Evolutionary conservation across 306 rosid genomes (phyloP), one percentile per base, ranked within the genome.

Genomic region (Echinosophora koreensis): DNA sequence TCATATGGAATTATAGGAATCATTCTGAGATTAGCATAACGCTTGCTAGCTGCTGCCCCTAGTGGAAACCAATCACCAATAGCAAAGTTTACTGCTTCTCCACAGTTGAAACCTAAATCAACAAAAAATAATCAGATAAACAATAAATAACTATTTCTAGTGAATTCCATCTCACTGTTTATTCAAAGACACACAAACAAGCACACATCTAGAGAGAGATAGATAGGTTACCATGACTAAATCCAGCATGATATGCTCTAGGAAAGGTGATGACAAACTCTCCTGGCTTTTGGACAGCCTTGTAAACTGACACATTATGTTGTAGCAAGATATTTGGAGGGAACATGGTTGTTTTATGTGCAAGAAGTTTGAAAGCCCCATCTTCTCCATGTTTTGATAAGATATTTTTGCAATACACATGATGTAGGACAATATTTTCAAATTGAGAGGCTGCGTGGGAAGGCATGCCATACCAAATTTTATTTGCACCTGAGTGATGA

Each of bases 191-290:
- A 68, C 3, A 44, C 11, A 4, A 6, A 12, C 32, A 30, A 30
- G 32, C 32, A 30, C n/a, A 63, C n/a, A 3, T 7, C 30, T 44
- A 5, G 5, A 6, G 5, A 54, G 22, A 44, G 6, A 50, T n/a
- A 22, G 47, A 51, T 35, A 14, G 5, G 58, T 42, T 60, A 81
- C 85, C 85, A 37, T 38, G 73, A 27, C 85, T 81, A 55, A 81
- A 81, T 81, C 85, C 86, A 34, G 85, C 83, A 81, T 85, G 83
- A 78, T 85, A 85, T 85, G 86, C 71, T 54, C 72, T 81, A 52
- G 84, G 79, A 74, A 85, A 85, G 42, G 84, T 73, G 47, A 85
- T 69, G 55, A 84, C 78, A 84, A 81, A 84, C 66, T 85, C 88
- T 39, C 88, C 88, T 16, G 85, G 81, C 68, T 81, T 68, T 57